Conservation (phyloP, 2,329 filamentous ascomycete species). For the Cercospora citrullina region DNA sequence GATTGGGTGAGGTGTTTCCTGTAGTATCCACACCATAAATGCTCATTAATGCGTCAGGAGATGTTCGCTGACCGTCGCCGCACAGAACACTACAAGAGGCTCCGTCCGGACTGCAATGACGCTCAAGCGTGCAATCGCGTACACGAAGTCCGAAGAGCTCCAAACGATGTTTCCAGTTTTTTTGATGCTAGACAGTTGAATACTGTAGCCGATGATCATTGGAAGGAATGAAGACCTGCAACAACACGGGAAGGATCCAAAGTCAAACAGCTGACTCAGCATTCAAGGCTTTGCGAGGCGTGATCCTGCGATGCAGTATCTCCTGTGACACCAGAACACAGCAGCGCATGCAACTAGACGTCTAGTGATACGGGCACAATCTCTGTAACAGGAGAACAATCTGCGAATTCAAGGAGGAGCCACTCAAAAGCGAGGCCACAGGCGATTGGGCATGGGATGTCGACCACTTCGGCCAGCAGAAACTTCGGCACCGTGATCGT, state of each 20-base stretch:
- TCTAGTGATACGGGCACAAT: background rate
- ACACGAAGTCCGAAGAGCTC: background rate
- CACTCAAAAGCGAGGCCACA: background rate
- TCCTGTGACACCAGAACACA: background rate
- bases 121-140: background rate
- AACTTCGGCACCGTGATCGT: background rate
- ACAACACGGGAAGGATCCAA: background rate
- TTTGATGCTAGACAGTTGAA: background rate
- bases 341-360: background rate
- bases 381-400: background rate
- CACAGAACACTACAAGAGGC: background rate
- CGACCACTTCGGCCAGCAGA: background rate
- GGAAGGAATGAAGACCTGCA: background rate
- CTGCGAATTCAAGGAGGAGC: background rate
- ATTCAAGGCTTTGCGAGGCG: background rate
- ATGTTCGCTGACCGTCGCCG: background rate
- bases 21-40: background rate
- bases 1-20: background rate
- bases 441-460: background rate
- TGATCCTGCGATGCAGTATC: background rate
- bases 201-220: background rate
- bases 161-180: background rate
- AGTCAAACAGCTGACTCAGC: background rate
- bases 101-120: background rate
- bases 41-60: background rate